Evolutionary conservation across 2,329 filamentous ascomycete genomes (phyloP).

Genomic region (Sporothrix brunneoviolacea): DNA sequence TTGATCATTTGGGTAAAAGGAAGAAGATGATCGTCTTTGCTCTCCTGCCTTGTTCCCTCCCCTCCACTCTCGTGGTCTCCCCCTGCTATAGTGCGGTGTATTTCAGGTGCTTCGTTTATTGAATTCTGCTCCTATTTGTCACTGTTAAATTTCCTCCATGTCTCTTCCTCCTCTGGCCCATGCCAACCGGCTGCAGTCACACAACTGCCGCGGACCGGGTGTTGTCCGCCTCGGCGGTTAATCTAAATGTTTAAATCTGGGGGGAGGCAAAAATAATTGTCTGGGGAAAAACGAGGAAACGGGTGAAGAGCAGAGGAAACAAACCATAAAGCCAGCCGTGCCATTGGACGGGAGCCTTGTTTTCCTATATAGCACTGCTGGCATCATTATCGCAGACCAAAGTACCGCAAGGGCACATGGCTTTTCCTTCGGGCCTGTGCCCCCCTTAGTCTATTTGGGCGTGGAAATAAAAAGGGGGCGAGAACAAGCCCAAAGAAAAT

Average conservation of each 20-base stretch:
- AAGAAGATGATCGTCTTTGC: too few relatives aligned
- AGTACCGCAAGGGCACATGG: too few relatives aligned
- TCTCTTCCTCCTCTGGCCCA: neutral
- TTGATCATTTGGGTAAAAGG: conserved; percentile 11
- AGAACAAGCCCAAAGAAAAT: too few relatives aligned
- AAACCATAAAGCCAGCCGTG: neutral
- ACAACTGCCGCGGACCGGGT: conserved; percentile 8
- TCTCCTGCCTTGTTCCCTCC: too few relatives aligned
- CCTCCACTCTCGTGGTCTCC: too few relatives aligned
- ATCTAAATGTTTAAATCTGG: conserved; percentile 7
- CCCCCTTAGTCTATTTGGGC: too few relatives aligned
- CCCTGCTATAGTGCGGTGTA: conserved; percentile 7
- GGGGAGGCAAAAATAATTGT: conserved; percentile 1
- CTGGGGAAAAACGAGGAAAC: neutral
- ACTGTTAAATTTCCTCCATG: neutral
- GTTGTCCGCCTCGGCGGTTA: conserved; percentile 3
- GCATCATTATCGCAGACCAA: neutral
- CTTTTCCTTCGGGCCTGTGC: too few relatives aligned
- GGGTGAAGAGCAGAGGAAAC: too few relatives aligned
- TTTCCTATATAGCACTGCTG: neutral
- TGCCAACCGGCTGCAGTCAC: conserved; percentile 1
- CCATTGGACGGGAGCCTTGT: neutral
- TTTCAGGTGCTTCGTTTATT: neutral
- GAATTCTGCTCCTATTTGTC: neutral
- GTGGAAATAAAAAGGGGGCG: too few relatives aligned